Evolutionary conservation across 139 green algal species (phyloP), one percentile per base, ranked within the genome.

Genomic region (Picochlorum sp.): DNA sequence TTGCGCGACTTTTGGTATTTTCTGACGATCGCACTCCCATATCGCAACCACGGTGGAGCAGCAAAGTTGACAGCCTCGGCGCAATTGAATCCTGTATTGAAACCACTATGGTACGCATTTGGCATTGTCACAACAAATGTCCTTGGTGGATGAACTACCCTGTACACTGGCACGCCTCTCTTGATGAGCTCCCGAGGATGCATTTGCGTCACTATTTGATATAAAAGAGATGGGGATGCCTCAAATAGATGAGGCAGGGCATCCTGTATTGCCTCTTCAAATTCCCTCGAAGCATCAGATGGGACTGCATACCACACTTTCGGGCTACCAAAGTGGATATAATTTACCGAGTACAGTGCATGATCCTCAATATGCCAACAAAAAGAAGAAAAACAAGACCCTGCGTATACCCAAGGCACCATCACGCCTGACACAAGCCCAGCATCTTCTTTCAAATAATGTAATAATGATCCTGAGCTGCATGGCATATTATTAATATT

Each of bases 51-150:
- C 68, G 95, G 81, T 0, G 80, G 63, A 2, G 90, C 83, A 6
- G 81, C 92, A 69, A 97, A 95, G 70, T 96, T 95, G 28, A 96
- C 89, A 2, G 89, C 86, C 76, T 77, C 71, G 18, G 71, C 71
- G 57, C 60, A 58, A 67, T 91, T 91, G 68, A 88, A 87, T 20
- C 90, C 90, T 38, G 69, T 80, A 76, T 92, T 87, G 74, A 97
- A 94, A 52, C 87, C 86, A 4, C 73, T 73, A 68, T 97, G 89
- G 78, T 92, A 95, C 11, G 83, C 76, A 55, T 85, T 74, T 3
- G 91, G 90, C 75, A 96, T 95, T 34, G 89, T 96, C 45, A 97
- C 59, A 5, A 97, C 79, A 66, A 95, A 97, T 64, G 81, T 83
- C 31, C 89, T 88, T 4, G 82, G 54, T 31, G 88, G 58, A 15